Evolutionary conservation across 2,329 filamentous ascomycete species (phyloP).

Genomic region (Alternaria brassicicola): DNA sequence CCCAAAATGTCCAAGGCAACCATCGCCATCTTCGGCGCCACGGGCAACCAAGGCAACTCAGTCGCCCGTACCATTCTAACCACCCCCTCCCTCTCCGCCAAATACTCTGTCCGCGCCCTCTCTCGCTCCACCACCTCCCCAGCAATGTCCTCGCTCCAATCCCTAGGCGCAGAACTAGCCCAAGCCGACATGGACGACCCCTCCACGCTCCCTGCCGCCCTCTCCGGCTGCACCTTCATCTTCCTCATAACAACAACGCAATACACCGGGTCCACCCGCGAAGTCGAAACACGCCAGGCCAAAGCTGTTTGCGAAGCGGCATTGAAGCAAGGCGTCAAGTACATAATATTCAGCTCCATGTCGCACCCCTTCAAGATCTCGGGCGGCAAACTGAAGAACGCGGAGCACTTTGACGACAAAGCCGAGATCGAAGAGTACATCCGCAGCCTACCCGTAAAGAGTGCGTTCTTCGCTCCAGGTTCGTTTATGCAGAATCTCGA

Average conservation of each 20-base stretch:
- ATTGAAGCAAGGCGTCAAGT: slow-evolving; percentile 42
- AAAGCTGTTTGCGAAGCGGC: slow-evolving; percentile 40
- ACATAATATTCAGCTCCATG: slow-evolving; percentile 50
- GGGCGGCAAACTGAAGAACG: slow-evolving; percentile 43
- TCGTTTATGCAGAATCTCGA: slow-evolving; percentile 61
- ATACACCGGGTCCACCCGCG: slow-evolving; percentile 30
- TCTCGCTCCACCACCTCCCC: slow-evolving; percentile 58
- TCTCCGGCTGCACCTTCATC: slow-evolving; percentile 30
- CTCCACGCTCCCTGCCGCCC: slow-evolving; percentile 26
- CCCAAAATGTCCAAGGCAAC: slow-evolving; percentile 4
- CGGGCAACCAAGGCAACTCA: slow-evolving; percentile 62
- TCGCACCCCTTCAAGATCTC: slow-evolving; percentile 34
- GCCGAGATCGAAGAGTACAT: slow-evolving; percentile 63
- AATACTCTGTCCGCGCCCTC: slow-evolving; percentile 60
- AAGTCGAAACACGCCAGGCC: slow-evolving; percentile 35
- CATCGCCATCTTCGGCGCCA: slow-evolving; percentile 41
- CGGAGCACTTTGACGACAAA: slow-evolving; percentile 63
- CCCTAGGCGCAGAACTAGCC: slow-evolving; percentile 59
- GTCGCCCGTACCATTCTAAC: slow-evolving; percentile 56
- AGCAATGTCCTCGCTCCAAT: slow-evolving; percentile 54
- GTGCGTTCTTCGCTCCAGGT: slow-evolving; percentile 61
- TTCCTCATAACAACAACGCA: slow-evolving; percentile 42
- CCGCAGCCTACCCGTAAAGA: slow-evolving; percentile 54
- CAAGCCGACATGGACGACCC: slow-evolving; percentile 57
- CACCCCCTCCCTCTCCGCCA: slow-evolving; percentile 48